Evolutionary conservation across 2,329 filamentous ascomycete species (phyloP).

Genomic region (Ramularia endophylla): DNA sequence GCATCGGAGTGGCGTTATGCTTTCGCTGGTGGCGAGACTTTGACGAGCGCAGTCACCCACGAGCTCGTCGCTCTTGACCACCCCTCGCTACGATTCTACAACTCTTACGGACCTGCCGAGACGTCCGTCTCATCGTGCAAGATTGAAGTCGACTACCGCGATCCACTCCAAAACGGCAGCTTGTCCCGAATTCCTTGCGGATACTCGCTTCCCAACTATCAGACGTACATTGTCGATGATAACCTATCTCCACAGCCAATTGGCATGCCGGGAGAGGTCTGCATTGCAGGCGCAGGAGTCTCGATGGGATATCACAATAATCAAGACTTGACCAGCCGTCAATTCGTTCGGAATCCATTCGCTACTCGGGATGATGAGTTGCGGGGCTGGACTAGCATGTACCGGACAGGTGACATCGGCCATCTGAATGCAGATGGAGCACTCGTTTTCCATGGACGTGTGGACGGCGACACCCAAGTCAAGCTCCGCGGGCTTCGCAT

Average conservation of each 20-base stretch:
- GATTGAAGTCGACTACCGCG: not conserved
- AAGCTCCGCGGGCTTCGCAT: conserved; percentile 43
- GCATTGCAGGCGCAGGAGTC: conserved; percentile 35
- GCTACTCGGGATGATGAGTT: no score
- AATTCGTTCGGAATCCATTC: no score
- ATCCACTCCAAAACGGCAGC: not conserved
- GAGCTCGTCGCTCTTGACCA: conserved; percentile 9
- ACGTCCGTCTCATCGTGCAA: not conserved
- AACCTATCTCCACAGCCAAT: conserved; percentile 32
- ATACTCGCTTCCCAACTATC: conserved; percentile 32
- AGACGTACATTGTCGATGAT: conserved; percentile 37
- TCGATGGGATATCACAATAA: conserved; percentile 27
- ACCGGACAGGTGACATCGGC: conserved; percentile 37
- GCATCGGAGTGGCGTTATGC: conserved; percentile 27
- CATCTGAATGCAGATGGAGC: conserved; percentile 29
- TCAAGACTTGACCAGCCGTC: not conserved
- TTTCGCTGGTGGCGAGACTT: conserved; percentile 33
- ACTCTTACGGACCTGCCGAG: conserved; percentile 7
- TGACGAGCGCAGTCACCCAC: conserved; percentile 21
- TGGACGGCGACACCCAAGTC: conserved; percentile 40
- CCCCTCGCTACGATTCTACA: not conserved
- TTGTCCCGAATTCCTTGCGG: no score
- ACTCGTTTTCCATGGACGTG: conserved; percentile 34
- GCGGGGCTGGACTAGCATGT: conserved; percentile 19
- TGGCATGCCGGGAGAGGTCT: conserved; percentile 40